A percentile compares a stretch with the other conserved stretches of the same genome.
phyloP scores from a whole-genome alignment of 164 flowering plant species.

The Cinnamomum micranthum region DNA sequence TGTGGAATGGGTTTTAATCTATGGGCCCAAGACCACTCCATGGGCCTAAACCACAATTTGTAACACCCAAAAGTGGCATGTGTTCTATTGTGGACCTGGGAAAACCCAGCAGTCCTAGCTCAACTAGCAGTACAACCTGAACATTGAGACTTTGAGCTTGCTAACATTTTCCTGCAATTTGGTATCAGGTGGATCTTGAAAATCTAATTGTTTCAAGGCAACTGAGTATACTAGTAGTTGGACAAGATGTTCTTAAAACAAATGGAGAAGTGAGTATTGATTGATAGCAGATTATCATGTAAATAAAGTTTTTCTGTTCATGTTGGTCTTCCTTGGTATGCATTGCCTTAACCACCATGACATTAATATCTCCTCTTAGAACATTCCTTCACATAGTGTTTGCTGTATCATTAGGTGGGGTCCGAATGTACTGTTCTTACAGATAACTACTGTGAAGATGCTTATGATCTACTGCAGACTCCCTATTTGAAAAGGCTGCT shows the following conservation, averaged over 20 bases:
- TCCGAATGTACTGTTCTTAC: slow-evolving; percentile 66
- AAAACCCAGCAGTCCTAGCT: not conserved
- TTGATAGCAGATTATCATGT: not conserved
- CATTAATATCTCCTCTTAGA: not conserved
- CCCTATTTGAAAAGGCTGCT: slow-evolving; percentile 53
- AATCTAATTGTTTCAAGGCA: slow-evolving; percentile 44
- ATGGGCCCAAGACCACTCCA: not conserved
- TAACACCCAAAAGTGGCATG: no score
- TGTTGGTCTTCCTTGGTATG: not conserved
- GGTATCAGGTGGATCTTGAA: slow-evolving; percentile 65
- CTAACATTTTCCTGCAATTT: not conserved
- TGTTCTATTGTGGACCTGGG: no score
- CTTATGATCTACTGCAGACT: slow-evolving; percentile 63
- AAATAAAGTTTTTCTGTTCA: not conserved
- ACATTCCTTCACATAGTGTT: not conserved
- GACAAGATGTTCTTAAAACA: slow-evolving; percentile 57
- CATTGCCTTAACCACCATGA: not conserved
- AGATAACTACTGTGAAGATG: slow-evolving; percentile 82
- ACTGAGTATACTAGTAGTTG: slow-evolving; percentile 50
- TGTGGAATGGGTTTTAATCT: no score
- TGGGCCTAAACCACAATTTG: not conserved
- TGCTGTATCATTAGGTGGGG: slow-evolving; percentile 39
- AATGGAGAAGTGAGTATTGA: slow-evolving; percentile 44
- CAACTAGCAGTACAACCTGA: not conserved
- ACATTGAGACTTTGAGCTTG: not conserved